Evolutionary conservation across 768 basidiomycete genomes (phyloP), one percentile per base, ranked within the genome.

Genomic region (Epithele typhae): DNA sequence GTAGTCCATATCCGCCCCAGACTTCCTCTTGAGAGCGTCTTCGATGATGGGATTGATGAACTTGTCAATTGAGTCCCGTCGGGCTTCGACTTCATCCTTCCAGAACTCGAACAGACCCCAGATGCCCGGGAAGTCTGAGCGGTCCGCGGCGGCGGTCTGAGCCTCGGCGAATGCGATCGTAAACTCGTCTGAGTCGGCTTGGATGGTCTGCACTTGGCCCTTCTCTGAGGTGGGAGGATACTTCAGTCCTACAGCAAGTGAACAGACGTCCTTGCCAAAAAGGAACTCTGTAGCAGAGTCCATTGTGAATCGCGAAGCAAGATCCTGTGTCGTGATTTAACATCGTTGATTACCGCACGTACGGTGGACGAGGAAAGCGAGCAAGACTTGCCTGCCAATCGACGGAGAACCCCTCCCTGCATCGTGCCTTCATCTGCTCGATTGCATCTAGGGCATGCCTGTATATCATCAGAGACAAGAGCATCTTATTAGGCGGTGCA

Each of bases 41-140:
- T 62, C 58, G 11, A 79, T 50, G 14, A 80, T 71, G 0, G 76
- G 77, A 9, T 76, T 69, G 23, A 79, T 65, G 52, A 75, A 73
- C n/a, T 62, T 61, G 36, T 68, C 58, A 35, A 80, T 73, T 15
- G 71, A 62, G 39, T 65, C 60, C 62, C 70, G 67, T 5, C 65
- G 62, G 14, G 64, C 51, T 52, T 64, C 58, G 6, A 73, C 64
- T 14, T 59, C 56, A 54, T 77, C 70, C n/a, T 55, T 50, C 71
- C 71, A 72, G 37, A 74, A 66, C 58, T 76, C 72, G 19, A 44
- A 49, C n/a, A 75, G 52, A 2, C 68, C 75, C 78, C 76, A 79
- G 12, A 58, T 56, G 23, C 57, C 60, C 4, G 74, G 75, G 25
- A 67, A 67, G 3, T 66, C 61, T 33, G 55, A 32, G 12, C 72